Evolutionary conservation across 331 rosid genomes (phyloP).

Genomic region (Saraca asoca): DNA sequence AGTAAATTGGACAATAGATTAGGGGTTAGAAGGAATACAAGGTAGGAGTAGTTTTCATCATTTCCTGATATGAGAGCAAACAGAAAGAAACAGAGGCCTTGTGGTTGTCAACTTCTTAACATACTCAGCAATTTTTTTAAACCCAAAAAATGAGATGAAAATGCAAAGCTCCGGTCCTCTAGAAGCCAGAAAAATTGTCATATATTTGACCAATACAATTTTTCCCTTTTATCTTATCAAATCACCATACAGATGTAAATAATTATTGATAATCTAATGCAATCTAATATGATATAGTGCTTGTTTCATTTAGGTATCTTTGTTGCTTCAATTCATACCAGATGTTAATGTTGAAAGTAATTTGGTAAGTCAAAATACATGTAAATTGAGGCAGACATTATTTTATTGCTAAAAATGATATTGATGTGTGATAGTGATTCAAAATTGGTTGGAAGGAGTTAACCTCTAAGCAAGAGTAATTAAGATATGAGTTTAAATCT

Average conservation of each 20-base stretch:
- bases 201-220: not conserved
- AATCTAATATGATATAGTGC: slow-evolving; percentile 28
- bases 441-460: slow-evolving; percentile 13
- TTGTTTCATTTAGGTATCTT: slow-evolving; percentile 57
- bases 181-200: not conserved
- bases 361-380: no score
- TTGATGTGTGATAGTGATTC: not conserved
- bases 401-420: no score
- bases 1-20: slow-evolving; percentile 4
- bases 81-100: not conserved
- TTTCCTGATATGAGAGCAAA: not conserved
- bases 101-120: slow-evolving; percentile 6
- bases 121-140: slow-evolving; percentile 15
- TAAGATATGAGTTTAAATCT: not conserved
- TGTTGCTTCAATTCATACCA: slow-evolving; percentile 63
- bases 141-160: slow-evolving; percentile 10
- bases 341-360: slow-evolving; percentile 41
- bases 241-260: no score
- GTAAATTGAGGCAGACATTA: no score
- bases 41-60: slow-evolving; percentile 14
- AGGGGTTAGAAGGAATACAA: slow-evolving; percentile 4
- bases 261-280: slow-evolving; percentile 3
- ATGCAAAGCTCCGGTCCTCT: slow-evolving; percentile 12
- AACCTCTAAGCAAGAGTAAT: slow-evolving; percentile 8
- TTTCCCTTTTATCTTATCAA: not conserved